These are phyloP conservation scores for Musa beccarii DNA, from an alignment of 176 grass and related monocot genomes.

Conservation along the genomic window DNA sequence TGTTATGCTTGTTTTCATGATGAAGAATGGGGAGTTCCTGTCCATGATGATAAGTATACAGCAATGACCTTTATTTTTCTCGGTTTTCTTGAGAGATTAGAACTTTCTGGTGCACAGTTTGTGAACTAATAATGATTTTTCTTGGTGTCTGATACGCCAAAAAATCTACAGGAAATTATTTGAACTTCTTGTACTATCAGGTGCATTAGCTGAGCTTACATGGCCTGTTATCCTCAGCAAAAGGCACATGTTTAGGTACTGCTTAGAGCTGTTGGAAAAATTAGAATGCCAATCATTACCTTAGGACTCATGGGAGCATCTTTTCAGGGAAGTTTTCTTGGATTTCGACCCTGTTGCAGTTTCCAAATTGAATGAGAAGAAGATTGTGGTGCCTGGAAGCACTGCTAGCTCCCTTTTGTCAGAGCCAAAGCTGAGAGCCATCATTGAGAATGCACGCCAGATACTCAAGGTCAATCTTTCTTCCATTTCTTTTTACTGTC, in stretches of 20 bases:
- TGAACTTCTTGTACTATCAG: conserved; percentile 14
- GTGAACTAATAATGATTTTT: background rate
- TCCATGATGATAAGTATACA: conserved; percentile 74
- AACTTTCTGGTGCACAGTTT: background rate
- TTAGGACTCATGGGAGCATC: background rate
- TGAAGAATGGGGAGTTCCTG: conserved; percentile 89
- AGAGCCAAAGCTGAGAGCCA: conserved; percentile 7
- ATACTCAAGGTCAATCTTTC: conserved; percentile 4
- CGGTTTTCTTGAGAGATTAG: background rate
- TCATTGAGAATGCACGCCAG: conserved; percentile 16
- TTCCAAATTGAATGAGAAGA: conserved; percentile 13
- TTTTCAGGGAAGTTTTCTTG: conserved; percentile 7
- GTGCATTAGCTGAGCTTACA: conserved; percentile 11
- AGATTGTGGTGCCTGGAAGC: conserved; percentile 9
- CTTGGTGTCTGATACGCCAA: background rate
- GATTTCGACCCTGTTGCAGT: conserved; percentile 13
- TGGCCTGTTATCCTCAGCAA: conserved; percentile 11
- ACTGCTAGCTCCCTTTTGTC: conserved; percentile 4
- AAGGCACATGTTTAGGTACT: conserved; percentile 13
- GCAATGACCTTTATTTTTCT: background rate
- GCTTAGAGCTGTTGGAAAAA: background rate
- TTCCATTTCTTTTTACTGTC: background rate
- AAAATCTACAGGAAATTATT: conserved; percentile 4
- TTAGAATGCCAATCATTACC: background rate
- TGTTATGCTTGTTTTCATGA: conserved; percentile 81